These are phyloP conservation scores for Huntiella omanensis DNA, from an alignment of 2,329 filamentous ascomycete genomes.

Conservation along the genomic window DNA sequence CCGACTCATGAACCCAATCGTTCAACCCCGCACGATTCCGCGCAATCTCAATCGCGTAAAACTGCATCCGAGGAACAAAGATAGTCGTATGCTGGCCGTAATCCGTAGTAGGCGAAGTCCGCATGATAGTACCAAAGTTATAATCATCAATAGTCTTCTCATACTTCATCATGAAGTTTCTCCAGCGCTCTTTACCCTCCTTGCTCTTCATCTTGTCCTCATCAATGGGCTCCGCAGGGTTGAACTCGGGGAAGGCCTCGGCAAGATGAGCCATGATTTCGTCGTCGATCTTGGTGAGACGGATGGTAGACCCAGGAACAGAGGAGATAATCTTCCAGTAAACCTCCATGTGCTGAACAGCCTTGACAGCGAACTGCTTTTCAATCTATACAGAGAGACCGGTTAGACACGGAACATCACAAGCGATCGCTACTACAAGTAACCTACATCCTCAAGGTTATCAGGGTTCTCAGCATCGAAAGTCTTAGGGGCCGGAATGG, in stretches of 20 bases:
- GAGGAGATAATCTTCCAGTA: slow-evolving; percentile 95
- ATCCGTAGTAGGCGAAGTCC: slow-evolving; percentile 57
- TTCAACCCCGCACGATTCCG: slow-evolving; percentile 73
- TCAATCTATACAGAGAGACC: slow-evolving; percentile 49
- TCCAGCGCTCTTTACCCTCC: slow-evolving; percentile 80
- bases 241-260: slow-evolving; percentile 79
- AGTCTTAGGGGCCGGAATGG: slow-evolving; percentile 6
- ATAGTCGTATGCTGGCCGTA: slow-evolving; percentile 83
- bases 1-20: slow-evolving; percentile 89
- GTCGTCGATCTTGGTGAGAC: slow-evolving; percentile 85
- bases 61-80: slow-evolving; percentile 47
- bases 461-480: slow-evolving; percentile 39
- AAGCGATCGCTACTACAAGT: not conserved
- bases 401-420: not conserved
- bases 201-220: slow-evolving; percentile 98
- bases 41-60: slow-evolving; percentile 35
- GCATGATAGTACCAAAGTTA: slow-evolving; percentile 93
- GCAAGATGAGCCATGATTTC: slow-evolving; percentile 84
- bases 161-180: slow-evolving; percentile 82
- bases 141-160: slow-evolving; percentile 93
- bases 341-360: slow-evolving; percentile 87
- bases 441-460: slow-evolving; percentile 36
- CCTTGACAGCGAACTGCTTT: slow-evolving; percentile 98
- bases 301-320: slow-evolving; percentile 70
- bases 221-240: slow-evolving; percentile 60